These are phyloP conservation scores for Entomortierella beljakovae DNA, from an alignment of 192 early-diverging fungal species.

Conservation along the genomic window DNA sequence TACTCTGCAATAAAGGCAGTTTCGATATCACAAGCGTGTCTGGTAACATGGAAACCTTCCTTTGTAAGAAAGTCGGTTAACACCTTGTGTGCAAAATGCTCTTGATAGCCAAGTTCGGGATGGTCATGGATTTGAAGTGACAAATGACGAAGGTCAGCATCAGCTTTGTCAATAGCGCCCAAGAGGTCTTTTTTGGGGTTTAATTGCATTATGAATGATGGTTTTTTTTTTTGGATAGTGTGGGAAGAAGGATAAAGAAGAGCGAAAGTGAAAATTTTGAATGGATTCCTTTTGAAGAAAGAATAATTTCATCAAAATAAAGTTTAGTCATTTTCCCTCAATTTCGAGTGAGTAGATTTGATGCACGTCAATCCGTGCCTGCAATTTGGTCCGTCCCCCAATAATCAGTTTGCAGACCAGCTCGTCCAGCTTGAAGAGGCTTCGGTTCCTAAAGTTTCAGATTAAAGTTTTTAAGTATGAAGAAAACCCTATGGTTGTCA, in stretches of 20 bases:
- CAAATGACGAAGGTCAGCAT: slow-evolving; percentile 51
- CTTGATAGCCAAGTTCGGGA: slow-evolving; percentile 69
- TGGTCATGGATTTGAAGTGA: slow-evolving; percentile 69
- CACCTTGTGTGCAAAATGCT: slow-evolving; percentile 65
- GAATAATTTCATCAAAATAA: too few species aligned
- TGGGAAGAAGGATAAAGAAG: not conserved
- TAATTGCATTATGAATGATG: slow-evolving; percentile 6
- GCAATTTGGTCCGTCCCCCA: too few species aligned
- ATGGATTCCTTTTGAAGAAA: not conserved
- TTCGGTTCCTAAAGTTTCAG: too few species aligned
- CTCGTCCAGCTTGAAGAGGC: too few species aligned
- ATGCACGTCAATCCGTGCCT: too few species aligned
- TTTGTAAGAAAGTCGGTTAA: slow-evolving; percentile 71
- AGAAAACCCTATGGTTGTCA: too few species aligned
- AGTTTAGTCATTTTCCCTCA: too few species aligned
- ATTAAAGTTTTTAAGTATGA: too few species aligned
- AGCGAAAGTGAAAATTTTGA: not conserved
- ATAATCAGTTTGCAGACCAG: too few species aligned
- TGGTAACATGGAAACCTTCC: slow-evolving; percentile 68
- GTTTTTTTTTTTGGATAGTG: not conserved
- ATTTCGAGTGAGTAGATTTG: too few species aligned
- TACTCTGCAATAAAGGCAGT: slow-evolving; percentile 83
- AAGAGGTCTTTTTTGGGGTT: slow-evolving; percentile 25
- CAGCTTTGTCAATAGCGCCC: slow-evolving; percentile 46
- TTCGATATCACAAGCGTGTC: slow-evolving; percentile 66